Evolutionary conservation across 1,284 basidiomycete species (phyloP).

Genomic region (Cutaneotrichosporon mucoides): DNA sequence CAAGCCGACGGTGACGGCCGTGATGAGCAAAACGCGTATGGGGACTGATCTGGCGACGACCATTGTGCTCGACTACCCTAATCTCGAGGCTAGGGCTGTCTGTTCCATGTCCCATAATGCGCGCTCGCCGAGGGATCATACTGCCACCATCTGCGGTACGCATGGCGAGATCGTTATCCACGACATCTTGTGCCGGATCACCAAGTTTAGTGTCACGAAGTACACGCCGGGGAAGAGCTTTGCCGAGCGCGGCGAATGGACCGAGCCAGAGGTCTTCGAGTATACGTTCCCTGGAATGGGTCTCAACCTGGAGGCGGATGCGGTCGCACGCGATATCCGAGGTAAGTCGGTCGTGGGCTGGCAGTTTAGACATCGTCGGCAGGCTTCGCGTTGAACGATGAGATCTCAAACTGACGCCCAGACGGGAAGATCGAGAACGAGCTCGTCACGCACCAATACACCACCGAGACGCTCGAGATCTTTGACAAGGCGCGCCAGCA

Average conservation of each 20-base stretch:
- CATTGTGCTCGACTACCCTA: slow-evolving; percentile 40
- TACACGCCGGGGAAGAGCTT: background rate
- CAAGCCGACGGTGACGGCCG: slow-evolving; percentile 32
- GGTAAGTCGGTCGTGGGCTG: background rate
- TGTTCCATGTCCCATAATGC: slow-evolving; percentile 8
- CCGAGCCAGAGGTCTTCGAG: slow-evolving; percentile 27
- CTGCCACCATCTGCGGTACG: slow-evolving; percentile 10
- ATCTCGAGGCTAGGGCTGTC: slow-evolving; percentile 29
- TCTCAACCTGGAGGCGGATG: slow-evolving; percentile 49
- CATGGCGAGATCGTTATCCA: slow-evolving; percentile 13
- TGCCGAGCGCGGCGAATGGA: slow-evolving; percentile 4
- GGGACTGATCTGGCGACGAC: slow-evolving; percentile 45
- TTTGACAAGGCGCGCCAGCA: slow-evolving; percentile 47
- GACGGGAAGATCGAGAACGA: slow-evolving; percentile 39
- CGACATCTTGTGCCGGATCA: slow-evolving; percentile 7
- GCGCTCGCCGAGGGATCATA: slow-evolving; percentile 5
- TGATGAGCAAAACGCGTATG: slow-evolving; percentile 40
- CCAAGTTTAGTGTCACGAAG: slow-evolving; percentile 6
- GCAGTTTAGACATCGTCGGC: background rate
- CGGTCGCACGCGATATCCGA: slow-evolving; percentile 43
- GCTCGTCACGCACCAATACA: slow-evolving; percentile 40
- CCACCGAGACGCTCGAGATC: slow-evolving; percentile 43
- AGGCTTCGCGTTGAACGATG: too few relatives aligned
- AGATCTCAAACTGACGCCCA: background rate
- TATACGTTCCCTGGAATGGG: slow-evolving; percentile 34